Base-by-base conservation (phyloP, 1,284 basidiomycete genomes). In the Irpex sp. region DNA sequence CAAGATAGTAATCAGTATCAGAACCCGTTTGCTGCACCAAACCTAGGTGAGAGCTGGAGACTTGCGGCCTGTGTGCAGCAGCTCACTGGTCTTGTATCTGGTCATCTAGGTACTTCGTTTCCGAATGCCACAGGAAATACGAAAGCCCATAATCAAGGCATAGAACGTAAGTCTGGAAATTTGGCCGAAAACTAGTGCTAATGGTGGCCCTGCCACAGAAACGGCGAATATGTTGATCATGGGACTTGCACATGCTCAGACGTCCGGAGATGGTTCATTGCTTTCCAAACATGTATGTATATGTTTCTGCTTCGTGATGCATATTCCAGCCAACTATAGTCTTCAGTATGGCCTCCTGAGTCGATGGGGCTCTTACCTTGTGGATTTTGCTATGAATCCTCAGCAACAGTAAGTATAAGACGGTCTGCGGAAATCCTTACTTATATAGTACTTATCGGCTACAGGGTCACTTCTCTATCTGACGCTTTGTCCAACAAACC, bases 151-250 rank as follows among this genome's bases (percentile, higher is more conserved):
- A n/a, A 49, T 9, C 59, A 64, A 40, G 65, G 61, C 9, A 60
- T 69, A 15, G 68, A 69, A 63, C 68, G 68, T 66, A 36, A 49
- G 66, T 61, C 13, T 19, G 21, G 26, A 1, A 59, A 15, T 34
- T 34, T 31, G 26, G 9, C 15, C 54, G 11, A 31, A 49, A 38
- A 19, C 9, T 40, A 21, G 44, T n/a, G 21, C 34, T 37, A 7
- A 40, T 58, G 7, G 13, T n/a, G 37, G 34, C 9, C 6, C 49
- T 38, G 21, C 15, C 8, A 9, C n/a, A 87, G 86, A 89, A 70
- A 83, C 84, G 56, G 86, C 86, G 5, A 89, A 89, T 68, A 89
- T 89, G 87, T 73, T 91, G 17, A 88, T 91, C 70, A 89, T 90
- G 86, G 76, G 84, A 8, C 74, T 88, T 61, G 86, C 85, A 62